Percentiles rank a stretch among this genome's conserved stretches.
Evolutionary conservation across 352 stramenopile genomes (phyloP).

Genomic region (Phytopythium cucurbitacearum): DNA sequence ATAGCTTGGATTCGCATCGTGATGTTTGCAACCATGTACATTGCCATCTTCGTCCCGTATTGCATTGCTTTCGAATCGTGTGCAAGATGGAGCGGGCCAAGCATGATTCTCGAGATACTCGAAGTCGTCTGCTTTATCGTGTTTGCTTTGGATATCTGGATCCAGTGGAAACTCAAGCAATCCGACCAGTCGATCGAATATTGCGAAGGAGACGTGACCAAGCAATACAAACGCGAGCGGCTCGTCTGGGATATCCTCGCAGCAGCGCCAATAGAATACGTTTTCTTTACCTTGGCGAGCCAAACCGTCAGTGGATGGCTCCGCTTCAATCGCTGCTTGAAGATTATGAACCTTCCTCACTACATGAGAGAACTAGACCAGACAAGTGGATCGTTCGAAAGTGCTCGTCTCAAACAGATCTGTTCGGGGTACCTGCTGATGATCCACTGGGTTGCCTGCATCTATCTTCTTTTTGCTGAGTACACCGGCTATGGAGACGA

Average conservation of each 20-base stretch:
- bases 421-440: constrained; percentile 34
- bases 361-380: constrained; percentile 53
- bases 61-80: constrained; percentile 45
- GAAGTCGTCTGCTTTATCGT: constrained; percentile 34
- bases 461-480: constrained; percentile 34
- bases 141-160: constrained; percentile 44
- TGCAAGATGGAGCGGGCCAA: constrained; percentile 23
- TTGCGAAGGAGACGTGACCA: constrained; percentile 39
- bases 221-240: constrained; percentile 34
- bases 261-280: constrained; percentile 36
- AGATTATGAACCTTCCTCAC: constrained; percentile 41
- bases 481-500: constrained; percentile 36
- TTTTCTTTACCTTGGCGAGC: constrained; percentile 10
- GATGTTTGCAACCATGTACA: constrained; percentile 28
- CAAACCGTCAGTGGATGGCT: constrained; percentile 26
- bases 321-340: constrained; percentile 41
- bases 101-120: constrained; percentile 19
- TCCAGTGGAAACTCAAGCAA: constrained; percentile 48
- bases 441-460: constrained; percentile 52
- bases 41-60: constrained; percentile 42
- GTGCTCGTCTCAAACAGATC: constrained; percentile 31
- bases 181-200: constrained; percentile 40
- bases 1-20: constrained; percentile 40
- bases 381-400: constrained; percentile 37
- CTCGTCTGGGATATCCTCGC: constrained; percentile 44